phyloP scores from a whole-genome alignment of 1,284 basidiomycete genomes.

The Anthracocystis setariae region DNA sequence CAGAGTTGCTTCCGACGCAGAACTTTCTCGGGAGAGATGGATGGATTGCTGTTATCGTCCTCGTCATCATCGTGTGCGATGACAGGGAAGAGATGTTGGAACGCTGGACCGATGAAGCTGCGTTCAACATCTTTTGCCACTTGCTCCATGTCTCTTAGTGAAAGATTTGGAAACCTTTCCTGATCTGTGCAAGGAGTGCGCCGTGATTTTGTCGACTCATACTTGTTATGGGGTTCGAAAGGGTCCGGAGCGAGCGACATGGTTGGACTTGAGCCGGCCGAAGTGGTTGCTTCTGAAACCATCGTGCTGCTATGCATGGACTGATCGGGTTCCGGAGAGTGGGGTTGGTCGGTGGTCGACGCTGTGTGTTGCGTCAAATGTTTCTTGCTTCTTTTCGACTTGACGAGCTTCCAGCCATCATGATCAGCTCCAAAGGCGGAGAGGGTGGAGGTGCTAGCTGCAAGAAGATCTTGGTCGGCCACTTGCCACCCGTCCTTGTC shows the following conservation, averaged over 20 bases:
- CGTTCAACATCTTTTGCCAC: constrained; percentile 63
- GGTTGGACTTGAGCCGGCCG: not conserved
- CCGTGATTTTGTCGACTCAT: not conserved
- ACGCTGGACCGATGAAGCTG: constrained; percentile 59
- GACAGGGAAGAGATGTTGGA: constrained; percentile 7
- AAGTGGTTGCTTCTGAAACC: not conserved
- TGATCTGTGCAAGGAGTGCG: not conserved
- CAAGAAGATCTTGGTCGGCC: constrained; percentile 7
- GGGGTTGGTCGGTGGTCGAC: not conserved
- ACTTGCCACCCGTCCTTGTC: constrained; percentile 53
- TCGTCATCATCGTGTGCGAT: not conserved
- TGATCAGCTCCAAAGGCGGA: not conserved
- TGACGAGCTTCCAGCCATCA: constrained; percentile 40
- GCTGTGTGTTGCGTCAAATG: constrained; percentile 2
- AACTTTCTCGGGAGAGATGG: not conserved
- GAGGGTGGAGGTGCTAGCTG: too few relatives aligned
- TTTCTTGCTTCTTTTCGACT: constrained; percentile 27
- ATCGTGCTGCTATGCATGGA: constrained; percentile 1
- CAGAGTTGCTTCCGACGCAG: constrained; percentile 48
- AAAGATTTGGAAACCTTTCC: constrained; percentile 6
- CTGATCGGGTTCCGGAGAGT: constrained; percentile 2
- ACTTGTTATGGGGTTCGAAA: too few relatives aligned
- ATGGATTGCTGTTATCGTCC: not conserved
- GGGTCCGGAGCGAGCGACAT: not conserved
- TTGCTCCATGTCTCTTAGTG: constrained; percentile 57